Percentiles rank a stretch among this genome's conserved stretches.
Conservation (phyloP, 345 rosid genomes). For the Psidium guajava region DNA sequence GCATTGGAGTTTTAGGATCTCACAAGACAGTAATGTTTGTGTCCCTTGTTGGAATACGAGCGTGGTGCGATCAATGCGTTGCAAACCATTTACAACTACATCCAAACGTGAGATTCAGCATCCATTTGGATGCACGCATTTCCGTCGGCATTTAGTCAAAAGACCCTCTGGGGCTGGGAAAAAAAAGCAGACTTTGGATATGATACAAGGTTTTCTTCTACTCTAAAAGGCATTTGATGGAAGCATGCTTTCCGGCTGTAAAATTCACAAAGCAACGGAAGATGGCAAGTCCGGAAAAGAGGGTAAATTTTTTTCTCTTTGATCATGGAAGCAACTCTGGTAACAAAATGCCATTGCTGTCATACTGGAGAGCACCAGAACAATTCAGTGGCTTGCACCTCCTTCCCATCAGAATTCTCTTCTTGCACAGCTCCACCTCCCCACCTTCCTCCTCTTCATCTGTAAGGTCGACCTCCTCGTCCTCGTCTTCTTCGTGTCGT, state of each 20-base stretch:
- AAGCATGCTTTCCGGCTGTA: neutral
- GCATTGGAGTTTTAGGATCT: neutral
- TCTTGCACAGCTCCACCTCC: constrained; percentile 47
- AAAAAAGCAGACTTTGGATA: neutral
- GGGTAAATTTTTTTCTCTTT: neutral
- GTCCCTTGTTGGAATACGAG: neutral
- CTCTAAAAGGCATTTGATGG: neutral
- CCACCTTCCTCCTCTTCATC: neutral
- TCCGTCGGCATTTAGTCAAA: neutral
- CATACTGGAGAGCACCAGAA: constrained; percentile 35
- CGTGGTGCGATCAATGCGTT: neutral
- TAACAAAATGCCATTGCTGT: constrained; percentile 27
- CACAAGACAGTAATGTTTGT: neutral
- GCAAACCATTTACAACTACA: neutral
- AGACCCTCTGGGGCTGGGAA: neutral
- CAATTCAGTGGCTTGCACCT: constrained; percentile 40
- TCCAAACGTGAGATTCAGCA: neutral
- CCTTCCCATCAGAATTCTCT: constrained; percentile 60
- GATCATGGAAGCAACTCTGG: constrained; percentile 19
- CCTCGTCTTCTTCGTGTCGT: neutral
- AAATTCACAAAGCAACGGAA: neutral
- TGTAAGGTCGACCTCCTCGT: neutral
- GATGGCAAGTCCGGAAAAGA: neutral
- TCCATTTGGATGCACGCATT: neutral
- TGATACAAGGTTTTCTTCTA: neutral